These are phyloP conservation scores for Trichomonas gallinae DNA, from an alignment of 208 protist genomes.

Conservation along the genomic window DNA sequence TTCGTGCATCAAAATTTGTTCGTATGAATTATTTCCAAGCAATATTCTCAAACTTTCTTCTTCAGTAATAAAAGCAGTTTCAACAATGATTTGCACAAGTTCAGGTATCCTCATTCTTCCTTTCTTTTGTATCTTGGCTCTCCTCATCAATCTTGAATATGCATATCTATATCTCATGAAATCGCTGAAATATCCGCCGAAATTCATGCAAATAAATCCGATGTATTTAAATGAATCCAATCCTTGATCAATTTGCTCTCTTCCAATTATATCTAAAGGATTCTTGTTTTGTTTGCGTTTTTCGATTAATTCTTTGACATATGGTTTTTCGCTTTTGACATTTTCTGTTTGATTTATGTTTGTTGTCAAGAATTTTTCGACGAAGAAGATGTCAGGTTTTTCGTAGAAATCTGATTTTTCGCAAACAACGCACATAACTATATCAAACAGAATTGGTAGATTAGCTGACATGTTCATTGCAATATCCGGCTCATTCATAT, in stretches of 20 bases:
- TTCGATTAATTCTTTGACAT: background rate
- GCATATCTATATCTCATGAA: background rate
- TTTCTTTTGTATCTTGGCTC: background rate
- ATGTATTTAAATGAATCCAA: background rate
- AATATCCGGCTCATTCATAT: background rate
- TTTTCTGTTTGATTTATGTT: background rate
- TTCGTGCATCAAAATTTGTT: background rate
- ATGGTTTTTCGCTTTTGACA: background rate
- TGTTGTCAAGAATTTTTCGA: background rate
- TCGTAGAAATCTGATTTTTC: background rate
- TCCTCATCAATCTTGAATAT: background rate
- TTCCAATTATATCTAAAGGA: background rate
- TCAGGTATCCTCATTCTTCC: background rate
- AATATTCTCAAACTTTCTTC: background rate
- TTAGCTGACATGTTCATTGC: background rate
- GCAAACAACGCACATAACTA: background rate
- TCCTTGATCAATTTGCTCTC: background rate
- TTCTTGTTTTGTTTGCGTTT: background rate
- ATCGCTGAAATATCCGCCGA: background rate
- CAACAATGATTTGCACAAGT: background rate
- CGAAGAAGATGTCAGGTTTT: background rate
- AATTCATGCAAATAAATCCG: background rate
- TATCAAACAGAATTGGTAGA: background rate
- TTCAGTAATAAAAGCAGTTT: background rate
- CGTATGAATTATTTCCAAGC: background rate